Conservation (phyloP, 192 early-diverging fungal genomes). For the Endogone sp. region DNA sequence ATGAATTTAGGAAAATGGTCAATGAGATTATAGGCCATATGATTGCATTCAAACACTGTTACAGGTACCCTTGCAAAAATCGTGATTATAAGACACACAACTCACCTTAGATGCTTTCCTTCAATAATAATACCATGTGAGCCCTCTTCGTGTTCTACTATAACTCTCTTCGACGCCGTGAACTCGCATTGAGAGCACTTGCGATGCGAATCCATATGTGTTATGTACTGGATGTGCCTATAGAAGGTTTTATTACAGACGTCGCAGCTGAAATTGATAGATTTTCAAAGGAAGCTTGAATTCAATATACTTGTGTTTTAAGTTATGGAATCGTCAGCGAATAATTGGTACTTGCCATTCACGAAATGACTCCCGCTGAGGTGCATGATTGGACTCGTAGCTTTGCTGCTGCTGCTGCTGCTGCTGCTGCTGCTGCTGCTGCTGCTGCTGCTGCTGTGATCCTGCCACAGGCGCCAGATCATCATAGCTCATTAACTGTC, state of each 20-base stretch:
- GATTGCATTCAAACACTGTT: not conserved
- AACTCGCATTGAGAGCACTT: not conserved
- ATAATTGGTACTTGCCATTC: no score
- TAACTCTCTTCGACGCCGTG: not conserved
- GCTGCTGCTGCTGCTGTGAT: not conserved
- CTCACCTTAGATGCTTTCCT: not conserved
- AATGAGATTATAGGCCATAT: not conserved
- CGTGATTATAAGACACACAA: not conserved
- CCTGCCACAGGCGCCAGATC: not conserved
- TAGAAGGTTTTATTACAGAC: not conserved
- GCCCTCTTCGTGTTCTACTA: not conserved
- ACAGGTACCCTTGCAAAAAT: not conserved
- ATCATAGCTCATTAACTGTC: not conserved
- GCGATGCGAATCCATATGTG: not conserved
- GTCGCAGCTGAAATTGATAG: not conserved
- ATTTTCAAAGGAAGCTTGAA: not conserved
- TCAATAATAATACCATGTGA: not conserved
- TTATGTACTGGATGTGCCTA: not conserved
- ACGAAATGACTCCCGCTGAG: no score
- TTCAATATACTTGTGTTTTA: not conserved
- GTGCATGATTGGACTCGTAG: not conserved
- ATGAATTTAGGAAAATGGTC: not conserved
- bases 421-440: not conserved
- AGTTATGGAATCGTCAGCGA: no score
- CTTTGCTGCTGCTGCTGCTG: not conserved